Conservation (phyloP, 495 filamentous ascomycete species). For the Talaromyces ruber region DNA sequence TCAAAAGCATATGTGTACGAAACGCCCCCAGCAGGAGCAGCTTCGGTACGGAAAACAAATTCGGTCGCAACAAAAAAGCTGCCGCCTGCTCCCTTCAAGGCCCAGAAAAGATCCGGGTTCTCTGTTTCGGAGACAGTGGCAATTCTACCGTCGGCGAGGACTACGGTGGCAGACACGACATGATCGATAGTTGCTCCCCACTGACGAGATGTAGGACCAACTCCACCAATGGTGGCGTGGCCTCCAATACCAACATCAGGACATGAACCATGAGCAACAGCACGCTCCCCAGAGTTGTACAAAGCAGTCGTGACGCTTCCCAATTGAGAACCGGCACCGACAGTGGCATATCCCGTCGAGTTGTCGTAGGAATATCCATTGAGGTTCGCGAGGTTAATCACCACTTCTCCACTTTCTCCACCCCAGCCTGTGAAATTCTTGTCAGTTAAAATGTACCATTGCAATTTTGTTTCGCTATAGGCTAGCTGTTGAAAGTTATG, state of each 20-base stretch:
- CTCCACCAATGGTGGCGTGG: slow-evolving; percentile 65
- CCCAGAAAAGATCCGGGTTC: slow-evolving; percentile 45
- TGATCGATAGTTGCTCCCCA: slow-evolving; percentile 60
- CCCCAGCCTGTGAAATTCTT: slow-evolving; percentile 29
- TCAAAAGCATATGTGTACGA: slow-evolving; percentile 28
- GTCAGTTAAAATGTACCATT: neutral
- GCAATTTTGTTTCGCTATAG: neutral
- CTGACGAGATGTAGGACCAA: slow-evolving; percentile 50
- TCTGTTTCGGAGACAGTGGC: slow-evolving; percentile 26
- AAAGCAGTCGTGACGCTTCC: slow-evolving; percentile 51
- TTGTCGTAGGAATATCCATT: slow-evolving; percentile 46
- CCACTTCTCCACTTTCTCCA: slow-evolving; percentile 30
- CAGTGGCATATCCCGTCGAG: slow-evolving; percentile 46
- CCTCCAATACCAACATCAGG: slow-evolving; percentile 64
- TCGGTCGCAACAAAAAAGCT: slow-evolving; percentile 38
- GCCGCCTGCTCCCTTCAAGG: slow-evolving; percentile 38
- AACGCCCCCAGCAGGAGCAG: slow-evolving; percentile 21
- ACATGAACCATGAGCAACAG: slow-evolving; percentile 60
- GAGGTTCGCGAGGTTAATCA: slow-evolving; percentile 35
- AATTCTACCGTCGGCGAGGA: slow-evolving; percentile 49
- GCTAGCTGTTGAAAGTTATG: slow-evolving; percentile 38
- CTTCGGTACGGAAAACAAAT: slow-evolving; percentile 34
- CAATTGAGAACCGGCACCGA: slow-evolving; percentile 57
- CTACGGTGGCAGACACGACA: slow-evolving; percentile 50
- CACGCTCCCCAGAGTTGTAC: slow-evolving; percentile 52